A percentile compares a stretch with the other conserved stretches of the same genome.
phyloP scores from a whole-genome alignment of 495 filamentous ascomycete genomes.

The Xylaria sp. region DNA sequence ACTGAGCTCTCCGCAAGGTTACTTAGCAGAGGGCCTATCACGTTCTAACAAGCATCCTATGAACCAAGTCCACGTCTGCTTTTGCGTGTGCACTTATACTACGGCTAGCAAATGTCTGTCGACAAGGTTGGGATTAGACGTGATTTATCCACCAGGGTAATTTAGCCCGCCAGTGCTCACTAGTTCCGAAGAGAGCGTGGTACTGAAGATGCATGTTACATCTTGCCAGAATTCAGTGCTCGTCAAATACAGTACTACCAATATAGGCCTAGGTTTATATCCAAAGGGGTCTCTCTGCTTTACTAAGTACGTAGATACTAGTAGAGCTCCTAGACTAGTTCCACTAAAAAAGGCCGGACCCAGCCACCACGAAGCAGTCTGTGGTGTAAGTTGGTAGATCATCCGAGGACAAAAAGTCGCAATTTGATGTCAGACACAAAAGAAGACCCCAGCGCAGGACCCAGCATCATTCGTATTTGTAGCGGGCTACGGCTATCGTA shows the following conservation, averaged over 20 bases:
- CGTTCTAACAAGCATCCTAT: neutral
- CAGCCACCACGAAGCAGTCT: slow-evolving; percentile 3
- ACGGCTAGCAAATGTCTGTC: slow-evolving; percentile 2
- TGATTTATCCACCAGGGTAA: neutral
- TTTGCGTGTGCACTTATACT: neutral
- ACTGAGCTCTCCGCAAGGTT: neutral
- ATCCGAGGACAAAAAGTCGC: slow-evolving; percentile 13
- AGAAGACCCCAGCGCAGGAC: neutral
- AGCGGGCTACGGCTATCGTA: slow-evolving; percentile 6
- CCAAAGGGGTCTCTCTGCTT: neutral
- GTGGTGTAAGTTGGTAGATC: neutral
- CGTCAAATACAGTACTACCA: neutral
- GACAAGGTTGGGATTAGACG: neutral
- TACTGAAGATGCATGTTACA: neutral
- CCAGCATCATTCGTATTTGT: slow-evolving; percentile 15
- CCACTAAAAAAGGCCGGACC: neutral
- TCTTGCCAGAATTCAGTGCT: neutral
- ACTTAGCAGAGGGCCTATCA: neutral
- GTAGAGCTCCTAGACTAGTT: neutral
- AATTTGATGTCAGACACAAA: slow-evolving; percentile 17
- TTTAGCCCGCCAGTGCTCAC: neutral
- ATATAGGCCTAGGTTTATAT: slow-evolving; percentile 2
- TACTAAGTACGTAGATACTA: no score
- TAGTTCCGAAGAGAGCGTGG: neutral
- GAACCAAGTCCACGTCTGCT: neutral